Conservation (phyloP, 148 eudicot species). For the Heliosperma pusillum region DNA sequence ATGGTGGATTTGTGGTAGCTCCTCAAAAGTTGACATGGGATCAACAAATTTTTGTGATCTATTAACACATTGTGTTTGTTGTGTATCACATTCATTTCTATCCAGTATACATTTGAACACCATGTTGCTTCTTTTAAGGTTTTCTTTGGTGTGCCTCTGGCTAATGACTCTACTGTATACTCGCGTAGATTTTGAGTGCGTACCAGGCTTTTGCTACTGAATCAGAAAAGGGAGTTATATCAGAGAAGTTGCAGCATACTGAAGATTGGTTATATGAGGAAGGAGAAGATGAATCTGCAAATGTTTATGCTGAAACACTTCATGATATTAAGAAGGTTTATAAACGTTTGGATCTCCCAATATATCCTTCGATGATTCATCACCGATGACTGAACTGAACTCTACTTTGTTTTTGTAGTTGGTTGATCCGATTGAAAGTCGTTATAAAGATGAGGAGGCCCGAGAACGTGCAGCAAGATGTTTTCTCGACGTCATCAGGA, state of each 20-base stretch:
- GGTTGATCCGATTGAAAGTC: conserved; percentile 77
- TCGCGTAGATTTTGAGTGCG: conserved; percentile 57
- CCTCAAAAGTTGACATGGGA: neutral
- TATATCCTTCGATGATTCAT: neutral
- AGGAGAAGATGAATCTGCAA: conserved; percentile 83
- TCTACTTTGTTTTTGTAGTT: conserved; percentile 35
- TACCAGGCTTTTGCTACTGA: conserved; percentile 67
- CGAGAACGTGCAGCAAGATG: conserved; percentile 49
- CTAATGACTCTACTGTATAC: conserved; percentile 29
- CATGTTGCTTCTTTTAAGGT: neutral
- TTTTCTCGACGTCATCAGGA: conserved; percentile 41
- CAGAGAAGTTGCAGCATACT: conserved; percentile 59
- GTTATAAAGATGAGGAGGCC: conserved; percentile 73
- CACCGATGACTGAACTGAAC: conserved; percentile 13
- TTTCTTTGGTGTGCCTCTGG: neutral
- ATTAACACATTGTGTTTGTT: neutral
- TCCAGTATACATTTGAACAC: neutral
- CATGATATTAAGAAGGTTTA: conserved; percentile 65
- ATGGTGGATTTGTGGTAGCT: neutral
- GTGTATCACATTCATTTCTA: neutral
- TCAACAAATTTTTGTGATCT: neutral
- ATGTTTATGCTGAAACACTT: conserved; percentile 57
- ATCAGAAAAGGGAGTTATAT: conserved; percentile 59
- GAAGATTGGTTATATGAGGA: conserved; percentile 99
- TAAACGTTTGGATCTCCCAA: neutral